Evolutionary conservation across 345 rosid genomes (phyloP).

Genomic region (Diplotaxis tenuifolia): DNA sequence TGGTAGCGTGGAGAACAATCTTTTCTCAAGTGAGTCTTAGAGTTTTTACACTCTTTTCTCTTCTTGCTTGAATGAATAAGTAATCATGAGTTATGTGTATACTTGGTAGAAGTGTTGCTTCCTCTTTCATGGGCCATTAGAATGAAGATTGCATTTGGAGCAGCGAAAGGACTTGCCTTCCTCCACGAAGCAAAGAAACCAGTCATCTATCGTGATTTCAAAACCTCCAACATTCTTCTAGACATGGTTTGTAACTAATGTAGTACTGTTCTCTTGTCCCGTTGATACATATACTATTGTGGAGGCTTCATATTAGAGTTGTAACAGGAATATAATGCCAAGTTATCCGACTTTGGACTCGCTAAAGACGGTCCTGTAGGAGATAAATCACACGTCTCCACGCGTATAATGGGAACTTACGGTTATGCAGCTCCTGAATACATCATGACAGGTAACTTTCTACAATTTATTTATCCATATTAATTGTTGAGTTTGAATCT

Average conservation of each 20-base stretch:
- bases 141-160: slow-evolving; percentile 94
- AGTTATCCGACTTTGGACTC: slow-evolving; percentile 92
- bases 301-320: slow-evolving; percentile 14
- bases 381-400: slow-evolving; percentile 95
- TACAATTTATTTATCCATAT: not conserved
- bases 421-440: slow-evolving; percentile 99
- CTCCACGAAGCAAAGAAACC: slow-evolving; percentile 96
- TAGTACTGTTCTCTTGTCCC: not conserved
- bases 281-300: slow-evolving; percentile 7
- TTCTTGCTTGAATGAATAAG: slow-evolving; percentile 5
- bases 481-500: not conserved
- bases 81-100: slow-evolving; percentile 8
- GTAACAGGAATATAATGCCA: slow-evolving; percentile 84
- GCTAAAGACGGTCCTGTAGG: slow-evolving; percentile 98
- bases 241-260: slow-evolving; percentile 61
- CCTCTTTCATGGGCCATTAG: slow-evolving; percentile 86
- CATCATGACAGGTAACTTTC: slow-evolving; percentile 78
- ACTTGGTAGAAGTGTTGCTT: slow-evolving; percentile 69
- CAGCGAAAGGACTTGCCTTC: slow-evolving; percentile 96
- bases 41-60: not conserved
- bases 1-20: slow-evolving; percentile 88
- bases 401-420: slow-evolving; percentile 99
- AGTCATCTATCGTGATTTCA: slow-evolving; percentile 93
- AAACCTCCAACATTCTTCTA: slow-evolving; percentile 87
- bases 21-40: slow-evolving; percentile 72